phyloP scores from a whole-genome alignment of 2,329 filamentous ascomycete species.

The Aspergillus sp. region DNA sequence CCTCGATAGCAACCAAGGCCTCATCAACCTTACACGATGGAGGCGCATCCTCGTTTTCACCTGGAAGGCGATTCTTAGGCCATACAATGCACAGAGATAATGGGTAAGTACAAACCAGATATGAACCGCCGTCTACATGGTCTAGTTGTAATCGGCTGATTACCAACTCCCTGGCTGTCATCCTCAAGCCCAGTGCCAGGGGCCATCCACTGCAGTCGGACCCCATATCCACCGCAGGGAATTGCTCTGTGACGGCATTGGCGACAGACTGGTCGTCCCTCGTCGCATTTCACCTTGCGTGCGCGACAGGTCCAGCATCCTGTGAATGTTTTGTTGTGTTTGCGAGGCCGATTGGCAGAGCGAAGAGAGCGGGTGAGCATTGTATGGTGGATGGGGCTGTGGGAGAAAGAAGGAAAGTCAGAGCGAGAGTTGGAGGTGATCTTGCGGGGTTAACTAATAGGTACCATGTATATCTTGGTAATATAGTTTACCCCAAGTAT shows the following conservation, averaged over 20 bases:
- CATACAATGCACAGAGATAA: too few species aligned
- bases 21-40: too few species aligned
- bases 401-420: too few species aligned
- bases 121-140: neutral
- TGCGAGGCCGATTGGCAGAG: neutral
- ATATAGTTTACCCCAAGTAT: too few species aligned
- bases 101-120: neutral
- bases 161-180: neutral
- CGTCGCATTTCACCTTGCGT: conserved; percentile 25
- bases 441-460: too few species aligned
- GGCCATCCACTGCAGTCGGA: neutral
- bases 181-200: neutral
- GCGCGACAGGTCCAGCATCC: conserved; percentile 27
- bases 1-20: too few species aligned
- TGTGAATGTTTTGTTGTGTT: conserved; percentile 24
- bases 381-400: too few species aligned
- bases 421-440: too few species aligned
- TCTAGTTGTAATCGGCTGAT: neutral
- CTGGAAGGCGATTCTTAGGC: too few species aligned
- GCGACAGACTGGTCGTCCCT: neutral
- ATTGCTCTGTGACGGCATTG: neutral
- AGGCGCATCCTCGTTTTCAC: too few species aligned
- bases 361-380: too few species aligned
- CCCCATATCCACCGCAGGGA: neutral
- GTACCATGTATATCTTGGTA: too few species aligned